Percentiles rank a stretch among this genome's conserved stretches.
Evolutionary conservation across 1,139 yeast species (phyloP).

Genomic region (Scheffersomyces parashehatae): DNA sequence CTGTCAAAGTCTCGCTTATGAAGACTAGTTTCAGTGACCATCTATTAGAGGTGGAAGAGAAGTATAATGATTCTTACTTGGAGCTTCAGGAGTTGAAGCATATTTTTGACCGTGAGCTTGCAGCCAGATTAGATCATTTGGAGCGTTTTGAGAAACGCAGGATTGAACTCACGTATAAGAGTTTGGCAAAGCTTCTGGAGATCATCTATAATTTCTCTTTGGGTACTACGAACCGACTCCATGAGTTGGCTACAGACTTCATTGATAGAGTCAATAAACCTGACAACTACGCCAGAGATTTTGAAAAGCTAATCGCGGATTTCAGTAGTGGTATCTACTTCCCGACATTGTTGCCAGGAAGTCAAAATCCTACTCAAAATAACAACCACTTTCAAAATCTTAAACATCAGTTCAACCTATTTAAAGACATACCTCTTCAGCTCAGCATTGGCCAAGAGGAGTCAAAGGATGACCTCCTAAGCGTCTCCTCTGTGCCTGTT

Average conservation of each 20-base stretch:
- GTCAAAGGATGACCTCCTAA: conserved; percentile 20
- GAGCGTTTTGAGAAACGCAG: conserved; percentile 40
- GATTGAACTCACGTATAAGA: conserved; percentile 35
- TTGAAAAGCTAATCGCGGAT: conserved; percentile 21
- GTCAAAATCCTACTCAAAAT: conserved; percentile 26
- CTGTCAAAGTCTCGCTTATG: conserved; percentile 28
- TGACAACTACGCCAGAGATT: conserved; percentile 30
- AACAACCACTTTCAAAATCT: conserved; percentile 41
- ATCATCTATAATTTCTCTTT: conserved; percentile 31
- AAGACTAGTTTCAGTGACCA: conserved; percentile 31
- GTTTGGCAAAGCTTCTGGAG: conserved; percentile 39
- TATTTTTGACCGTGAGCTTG: conserved; percentile 30
- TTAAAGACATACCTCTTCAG: conserved; percentile 45
- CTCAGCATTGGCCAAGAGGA: conserved; percentile 15
- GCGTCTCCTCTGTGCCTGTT: conserved; percentile 35
- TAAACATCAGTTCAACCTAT: conserved; percentile 39
- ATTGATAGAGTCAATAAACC: conserved; percentile 26
- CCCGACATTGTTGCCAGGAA: conserved; percentile 24
- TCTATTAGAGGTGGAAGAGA: conserved; percentile 27
- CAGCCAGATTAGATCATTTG: conserved; percentile 22
- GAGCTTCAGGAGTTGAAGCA: conserved; percentile 35
- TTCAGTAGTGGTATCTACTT: conserved; percentile 44
- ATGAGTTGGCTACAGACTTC: conserved; percentile 27
- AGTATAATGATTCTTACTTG: conserved; percentile 34
- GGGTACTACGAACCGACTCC: conserved; percentile 28